Base-by-base conservation (phyloP, 148 eudicot genomes). In the Fallopia convolvulus region DNA sequence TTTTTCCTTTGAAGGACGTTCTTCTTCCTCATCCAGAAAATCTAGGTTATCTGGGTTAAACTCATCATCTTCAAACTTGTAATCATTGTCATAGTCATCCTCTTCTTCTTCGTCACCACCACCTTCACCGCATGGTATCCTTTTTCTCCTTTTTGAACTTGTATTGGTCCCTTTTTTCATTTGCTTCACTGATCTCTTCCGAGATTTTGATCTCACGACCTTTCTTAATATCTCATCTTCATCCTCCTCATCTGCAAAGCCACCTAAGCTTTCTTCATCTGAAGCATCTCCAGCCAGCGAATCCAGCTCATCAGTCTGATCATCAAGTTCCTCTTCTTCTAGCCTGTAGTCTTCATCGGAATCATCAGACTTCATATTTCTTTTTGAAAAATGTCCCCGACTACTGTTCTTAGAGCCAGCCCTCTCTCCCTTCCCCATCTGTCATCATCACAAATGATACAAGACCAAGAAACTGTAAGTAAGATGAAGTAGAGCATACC, bases 291-390 rank as follows among this genome's bases (percentile, higher is more conserved):
- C 94, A 77, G 81, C 89, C 70, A 92, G 86, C 33, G 92, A 89
- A 60, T 82, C 88, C 79, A 82, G 75, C 58, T 92, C 97, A 74
- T 92, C 99, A 49, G 97, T 92, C 72, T 87, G 91, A 39, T 84
- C 83, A 75, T 82, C 87, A 73, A 80, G 82, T 78, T 88, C 94
- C 74, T 89, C 99, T 74, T 77, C 90, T 80, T 84, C 91, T 23
- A 92, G 86, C 53, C 77, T 84, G 47, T 93, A 95, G 80, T 95
- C 99, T 82, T 95, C 99, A 83, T 95, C 99, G 0, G 99, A 95
- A 77, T 88, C 94, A 81, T 91, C 99, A 4, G 97, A 92, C 52
- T 83, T 90, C 75, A 75, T 68, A 39, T 77, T 81, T 68, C 78
- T 86, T 42, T 76, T 74, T 17, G 76, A 71, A 23, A 58, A 84